phyloP scores from a whole-genome alignment of 2,329 filamentous ascomycete genomes.

The Grosmannia serpens region DNA sequence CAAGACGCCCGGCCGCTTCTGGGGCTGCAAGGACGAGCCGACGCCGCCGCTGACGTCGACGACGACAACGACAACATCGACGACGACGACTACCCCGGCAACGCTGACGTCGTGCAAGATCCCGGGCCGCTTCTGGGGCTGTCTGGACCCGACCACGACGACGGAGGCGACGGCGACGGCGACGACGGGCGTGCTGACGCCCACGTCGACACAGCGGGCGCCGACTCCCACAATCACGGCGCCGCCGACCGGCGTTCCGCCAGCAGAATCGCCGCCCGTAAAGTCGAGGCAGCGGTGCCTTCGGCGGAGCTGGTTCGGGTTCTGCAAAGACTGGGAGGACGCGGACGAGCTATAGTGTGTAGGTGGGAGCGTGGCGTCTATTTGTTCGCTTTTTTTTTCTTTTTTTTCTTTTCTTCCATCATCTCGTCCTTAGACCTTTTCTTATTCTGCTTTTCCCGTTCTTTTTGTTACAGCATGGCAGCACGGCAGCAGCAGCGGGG shows the following conservation, averaged over 20 bases:
- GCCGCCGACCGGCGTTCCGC: not conserved
- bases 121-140: constrained; percentile 11
- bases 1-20: constrained; percentile 13
- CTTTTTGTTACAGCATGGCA: not conserved
- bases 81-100: constrained; percentile 13
- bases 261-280: constrained; percentile 13
- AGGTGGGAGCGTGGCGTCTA: not conserved
- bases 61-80: constrained; percentile 14
- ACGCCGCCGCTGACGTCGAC: not conserved
- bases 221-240: constrained; percentile 4
- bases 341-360: constrained; percentile 12
- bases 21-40: constrained; percentile 13
- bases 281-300: constrained; percentile 21
- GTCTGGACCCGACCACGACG: constrained; percentile 7
- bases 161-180: constrained; percentile 5
- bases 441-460: not conserved
- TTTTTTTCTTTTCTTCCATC: not conserved
- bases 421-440: too few species aligned
- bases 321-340: constrained; percentile 26
- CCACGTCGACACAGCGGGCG: not conserved
- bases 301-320: constrained; percentile 28
- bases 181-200: constrained; percentile 11
- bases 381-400: not conserved
- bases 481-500: not conserved
- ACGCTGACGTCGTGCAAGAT: constrained; percentile 11